These are phyloP conservation scores for Pseudocercospora vitis DNA, from an alignment of 2,329 filamentous ascomycete species.

Conservation along the genomic window DNA sequence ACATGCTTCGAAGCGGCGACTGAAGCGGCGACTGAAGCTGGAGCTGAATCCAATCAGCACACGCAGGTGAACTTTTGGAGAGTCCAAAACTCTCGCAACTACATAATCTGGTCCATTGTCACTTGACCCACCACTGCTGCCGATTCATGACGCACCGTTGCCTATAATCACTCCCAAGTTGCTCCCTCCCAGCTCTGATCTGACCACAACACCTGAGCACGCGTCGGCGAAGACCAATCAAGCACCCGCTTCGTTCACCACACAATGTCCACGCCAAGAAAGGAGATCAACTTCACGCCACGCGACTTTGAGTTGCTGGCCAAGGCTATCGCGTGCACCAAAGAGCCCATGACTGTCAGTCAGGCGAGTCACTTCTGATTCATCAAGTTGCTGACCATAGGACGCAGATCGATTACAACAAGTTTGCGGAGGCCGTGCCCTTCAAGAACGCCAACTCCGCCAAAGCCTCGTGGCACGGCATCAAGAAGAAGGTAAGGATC, in stretches of 20 bases:
- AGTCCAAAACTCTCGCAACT: neutral
- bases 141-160: too few relatives aligned
- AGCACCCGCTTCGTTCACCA: too few relatives aligned
- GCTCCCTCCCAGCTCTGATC: too few relatives aligned
- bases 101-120: neutral
- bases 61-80: neutral
- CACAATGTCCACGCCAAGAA: constrained; percentile 2
- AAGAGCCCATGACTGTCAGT: constrained; percentile 13
- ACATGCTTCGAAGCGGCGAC: too few relatives aligned
- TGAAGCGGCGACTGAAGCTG: too few relatives aligned
- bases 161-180: too few relatives aligned
- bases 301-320: constrained; percentile 26
- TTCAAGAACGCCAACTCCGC: constrained; percentile 38
- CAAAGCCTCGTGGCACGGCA: constrained; percentile 1
- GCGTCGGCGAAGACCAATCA: too few relatives aligned
- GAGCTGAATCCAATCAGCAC: neutral
- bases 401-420: constrained; percentile 39
- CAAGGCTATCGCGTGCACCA: constrained; percentile 21
- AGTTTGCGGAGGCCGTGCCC: constrained; percentile 39
- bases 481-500: neutral
- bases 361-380: too few relatives aligned
- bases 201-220: too few relatives aligned
- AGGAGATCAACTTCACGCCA: constrained; percentile 17
- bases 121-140: neutral
- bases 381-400: constrained; percentile 27